Base-by-base conservation (phyloP, 2,329 filamentous ascomycete species). In the Tolypocladium inflatum region DNA sequence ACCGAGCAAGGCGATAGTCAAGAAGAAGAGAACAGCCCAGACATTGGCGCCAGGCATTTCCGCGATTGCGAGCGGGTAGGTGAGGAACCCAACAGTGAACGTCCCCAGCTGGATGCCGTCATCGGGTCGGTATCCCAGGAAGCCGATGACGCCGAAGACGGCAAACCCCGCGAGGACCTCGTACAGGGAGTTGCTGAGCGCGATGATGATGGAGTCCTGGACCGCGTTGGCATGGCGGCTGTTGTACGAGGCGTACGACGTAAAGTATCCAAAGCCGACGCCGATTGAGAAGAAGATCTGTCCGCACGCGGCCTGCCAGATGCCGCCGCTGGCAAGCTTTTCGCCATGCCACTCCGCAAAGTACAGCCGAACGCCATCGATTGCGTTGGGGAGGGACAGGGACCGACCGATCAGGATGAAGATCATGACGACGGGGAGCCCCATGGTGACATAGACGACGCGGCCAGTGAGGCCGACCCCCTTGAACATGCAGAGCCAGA, bases 371-470 rank as follows among this genome's bases (percentile, higher is more conserved):
- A 82, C 72, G 2, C 80, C 80, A 37, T 76, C 75, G 3, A 71
- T 63, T 3, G 80, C 80, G 58, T 82, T 81, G 0, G 76, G 74
- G 0, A 83, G 74, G 0, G 80, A 82, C 1, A 77, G 66, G 0
- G 76, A 72, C 3, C 80, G 76, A 4, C 78, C 77, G 21, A 82
- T 73, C 1, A 83, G 71, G 41, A 83, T 78, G 38, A 78, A 74
- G 4, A 79, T 79, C 17, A 79, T 80, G 56, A 81, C 64, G 17
- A n/a, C 82, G 76, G 80, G 80, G 8, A 83, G 63, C 0, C 78
- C 80, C 78, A 83, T 83, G 1, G 80, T 82, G 63, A 81, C 73
- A 63, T 82, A 83, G 1, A 82, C 78, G 8, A 80, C 80, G 4
- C 80, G 75, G 2, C 80, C 80, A 0, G 79, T 81, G 43, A 80